A percentile compares a stretch with the other conserved stretches of the same genome.
Conservation (phyloP, 1,284 basidiomycete genomes). For the Apiotrichum mycotoxinovorans region DNA sequence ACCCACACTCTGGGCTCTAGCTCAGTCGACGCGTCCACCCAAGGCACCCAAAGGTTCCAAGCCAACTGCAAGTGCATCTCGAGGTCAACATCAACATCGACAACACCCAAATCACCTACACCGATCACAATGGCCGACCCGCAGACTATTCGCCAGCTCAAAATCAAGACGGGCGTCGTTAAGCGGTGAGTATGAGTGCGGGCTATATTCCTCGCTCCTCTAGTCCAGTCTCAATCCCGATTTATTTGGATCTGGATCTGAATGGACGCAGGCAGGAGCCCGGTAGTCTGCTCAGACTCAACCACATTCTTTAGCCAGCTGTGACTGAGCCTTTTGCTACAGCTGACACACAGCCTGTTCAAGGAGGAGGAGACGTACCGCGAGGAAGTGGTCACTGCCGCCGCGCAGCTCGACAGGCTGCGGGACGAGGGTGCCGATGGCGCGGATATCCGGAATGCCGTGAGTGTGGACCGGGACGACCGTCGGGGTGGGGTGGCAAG, state of each 20-base stretch:
- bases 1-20: no score
- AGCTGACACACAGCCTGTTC: conserved; percentile 61
- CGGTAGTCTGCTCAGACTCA: neutral
- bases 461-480: conserved; percentile 51
- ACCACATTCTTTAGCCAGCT: no score
- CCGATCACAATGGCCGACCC: conserved; percentile 33
- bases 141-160: conserved; percentile 58
- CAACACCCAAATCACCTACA: neutral
- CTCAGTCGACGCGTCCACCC: no score
- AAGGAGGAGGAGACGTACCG: conserved; percentile 70
- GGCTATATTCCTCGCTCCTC: no score
- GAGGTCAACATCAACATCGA: no score
- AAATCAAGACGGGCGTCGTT: conserved; percentile 71
- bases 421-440: conserved; percentile 64
- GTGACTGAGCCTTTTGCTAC: no score
- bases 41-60: no score
- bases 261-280: no score
- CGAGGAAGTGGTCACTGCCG: conserved; percentile 63
- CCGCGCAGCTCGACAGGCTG: conserved; percentile 62
- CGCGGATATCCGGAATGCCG: conserved; percentile 76
- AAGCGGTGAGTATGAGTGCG: conserved; percentile 62
- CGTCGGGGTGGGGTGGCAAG: neutral
- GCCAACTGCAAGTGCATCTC: no score
- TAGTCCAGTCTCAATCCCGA: no score
- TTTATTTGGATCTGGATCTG: no score